Conservation (phyloP, 2,329 filamentous ascomycete genomes). For the Graphiopsis chlorocephala region DNA sequence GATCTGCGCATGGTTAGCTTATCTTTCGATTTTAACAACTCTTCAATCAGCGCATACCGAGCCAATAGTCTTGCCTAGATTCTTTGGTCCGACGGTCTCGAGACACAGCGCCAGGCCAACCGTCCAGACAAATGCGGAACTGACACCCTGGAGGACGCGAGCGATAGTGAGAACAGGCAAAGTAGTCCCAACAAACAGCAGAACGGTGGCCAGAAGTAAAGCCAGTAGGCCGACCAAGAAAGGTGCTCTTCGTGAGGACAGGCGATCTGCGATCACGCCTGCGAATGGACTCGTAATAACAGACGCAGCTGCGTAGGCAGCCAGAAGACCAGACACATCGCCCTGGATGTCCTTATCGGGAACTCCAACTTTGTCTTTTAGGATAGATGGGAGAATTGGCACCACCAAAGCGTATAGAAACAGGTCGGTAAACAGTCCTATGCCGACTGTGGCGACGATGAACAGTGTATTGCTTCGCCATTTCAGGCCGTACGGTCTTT, state of each 20-base stretch:
- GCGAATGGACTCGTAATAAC: conserved; percentile 52
- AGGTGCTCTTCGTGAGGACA: conserved; percentile 53
- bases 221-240: conserved; percentile 57
- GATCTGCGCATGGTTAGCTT: conserved; percentile 37
- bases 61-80: conserved; percentile 61
- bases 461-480: conserved; percentile 60
- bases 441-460: conserved; percentile 56
- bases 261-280: conserved; percentile 55
- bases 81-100: conserved; percentile 56
- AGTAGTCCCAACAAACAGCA: conserved; percentile 52
- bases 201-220: conserved; percentile 53
- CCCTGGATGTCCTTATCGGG: conserved; percentile 51
- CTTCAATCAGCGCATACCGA: conserved; percentile 39
- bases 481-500: conserved; percentile 39
- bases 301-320: conserved; percentile 54
- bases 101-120: conserved; percentile 58
- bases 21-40: neutral
- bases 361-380: conserved; percentile 50
- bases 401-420: conserved; percentile 61
- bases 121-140: conserved; percentile 59
- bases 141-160: conserved; percentile 57
- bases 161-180: conserved; percentile 51
- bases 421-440: conserved; percentile 57
- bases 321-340: conserved; percentile 53
- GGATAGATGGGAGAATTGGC: conserved; percentile 58